A percentile compares a stretch with the other conserved stretches of the same genome.
phyloP scores from a whole-genome alignment of 768 basidiomycete genomes.

The Boletales sp. region DNA sequence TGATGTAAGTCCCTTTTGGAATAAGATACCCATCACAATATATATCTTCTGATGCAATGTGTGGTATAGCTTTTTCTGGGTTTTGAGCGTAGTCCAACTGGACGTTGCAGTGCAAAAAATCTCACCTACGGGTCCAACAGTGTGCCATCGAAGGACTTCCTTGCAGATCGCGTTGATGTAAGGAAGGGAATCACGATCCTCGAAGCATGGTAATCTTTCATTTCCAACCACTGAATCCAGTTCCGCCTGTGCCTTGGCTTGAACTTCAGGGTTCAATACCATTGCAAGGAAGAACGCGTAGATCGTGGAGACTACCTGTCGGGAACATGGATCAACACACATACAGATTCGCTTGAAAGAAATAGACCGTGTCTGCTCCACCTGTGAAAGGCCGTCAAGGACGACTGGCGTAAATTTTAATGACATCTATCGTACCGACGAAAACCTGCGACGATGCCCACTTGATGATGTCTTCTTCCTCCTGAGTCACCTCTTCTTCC shows the following conservation, averaged over 20 bases:
- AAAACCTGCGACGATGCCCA: constrained; percentile 11
- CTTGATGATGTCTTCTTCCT: constrained; percentile 20
- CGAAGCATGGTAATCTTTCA: constrained; percentile 17
- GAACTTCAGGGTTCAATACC: constrained; percentile 21
- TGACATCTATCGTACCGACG: constrained; percentile 4
- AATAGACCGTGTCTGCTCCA: constrained; percentile 43
- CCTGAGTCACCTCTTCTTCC: constrained; percentile 5
- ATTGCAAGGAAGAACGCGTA: constrained; percentile 25
- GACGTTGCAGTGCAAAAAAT: constrained; percentile 19
- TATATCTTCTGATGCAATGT: constrained; percentile 21
- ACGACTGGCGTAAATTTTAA: too few relatives aligned
- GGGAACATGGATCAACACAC: not conserved
- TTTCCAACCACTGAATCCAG: constrained; percentile 22
- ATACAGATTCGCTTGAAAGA: constrained; percentile 33
- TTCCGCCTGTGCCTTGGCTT: constrained; percentile 22
- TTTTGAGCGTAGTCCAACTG: not conserved
- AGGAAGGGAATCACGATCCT: constrained; percentile 21
- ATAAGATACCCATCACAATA: constrained; percentile 12
- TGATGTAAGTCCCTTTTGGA: constrained; percentile 22
- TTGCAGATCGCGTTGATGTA: constrained; percentile 24
- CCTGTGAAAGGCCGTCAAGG: constrained; percentile 12
- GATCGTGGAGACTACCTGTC: constrained; percentile 12
- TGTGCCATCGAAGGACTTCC: constrained; percentile 26
- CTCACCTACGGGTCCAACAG: constrained; percentile 12
- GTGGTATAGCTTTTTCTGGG: constrained; percentile 7